Percentiles rank a stretch among this genome's conserved stretches.
These are phyloP conservation scores for Linum tenue DNA, from an alignment of 345 rosid species.

Conservation along the genomic window DNA sequence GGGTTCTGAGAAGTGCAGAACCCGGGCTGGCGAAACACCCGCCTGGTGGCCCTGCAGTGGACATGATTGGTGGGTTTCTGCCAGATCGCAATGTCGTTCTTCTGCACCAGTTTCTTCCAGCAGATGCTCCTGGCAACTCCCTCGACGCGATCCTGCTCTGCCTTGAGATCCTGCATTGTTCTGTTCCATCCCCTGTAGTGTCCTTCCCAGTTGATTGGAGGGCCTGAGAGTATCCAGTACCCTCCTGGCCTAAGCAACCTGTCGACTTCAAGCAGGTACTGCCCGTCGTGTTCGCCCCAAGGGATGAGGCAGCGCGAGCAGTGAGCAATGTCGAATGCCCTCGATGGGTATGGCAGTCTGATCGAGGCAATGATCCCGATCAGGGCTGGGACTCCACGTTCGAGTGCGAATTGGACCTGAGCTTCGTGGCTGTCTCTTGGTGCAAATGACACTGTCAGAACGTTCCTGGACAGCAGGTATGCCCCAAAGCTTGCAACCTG, in stretches of 20 bases:
- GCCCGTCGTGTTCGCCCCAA: constrained; percentile 72
- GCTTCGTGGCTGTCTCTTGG: constrained; percentile 94
- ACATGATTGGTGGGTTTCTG: constrained; percentile 80
- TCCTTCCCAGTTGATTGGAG: constrained; percentile 75
- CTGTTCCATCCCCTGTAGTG: constrained; percentile 86
- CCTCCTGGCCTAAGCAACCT: constrained; percentile 84
- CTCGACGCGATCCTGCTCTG: constrained; percentile 57
- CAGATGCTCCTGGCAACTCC: constrained; percentile 56
- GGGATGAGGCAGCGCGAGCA: constrained; percentile 97
- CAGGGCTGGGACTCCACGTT: constrained; percentile 87
- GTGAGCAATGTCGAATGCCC: constrained; percentile 94
- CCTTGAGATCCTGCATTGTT: constrained; percentile 43
- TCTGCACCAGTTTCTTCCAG: constrained; percentile 72
- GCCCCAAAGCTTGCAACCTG: constrained; percentile 99
- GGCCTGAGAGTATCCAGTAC: constrained; percentile 90
- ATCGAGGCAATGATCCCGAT: constrained; percentile 82
- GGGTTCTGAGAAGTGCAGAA: constrained; percentile 63
- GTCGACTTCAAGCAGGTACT: constrained; percentile 72
- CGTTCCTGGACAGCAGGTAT: constrained; percentile 63
- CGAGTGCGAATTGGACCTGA: constrained; percentile 90
- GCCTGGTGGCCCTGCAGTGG: constrained; percentile 50
- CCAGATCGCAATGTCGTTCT: constrained; percentile 69
- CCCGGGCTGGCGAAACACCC: constrained; percentile 42
- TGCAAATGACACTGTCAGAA: constrained; percentile 75
- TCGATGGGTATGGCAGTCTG: constrained; percentile 77